Conservation (phyloP, 164 flowering plant genomes). For the Dillenia suffruticosa region DNA sequence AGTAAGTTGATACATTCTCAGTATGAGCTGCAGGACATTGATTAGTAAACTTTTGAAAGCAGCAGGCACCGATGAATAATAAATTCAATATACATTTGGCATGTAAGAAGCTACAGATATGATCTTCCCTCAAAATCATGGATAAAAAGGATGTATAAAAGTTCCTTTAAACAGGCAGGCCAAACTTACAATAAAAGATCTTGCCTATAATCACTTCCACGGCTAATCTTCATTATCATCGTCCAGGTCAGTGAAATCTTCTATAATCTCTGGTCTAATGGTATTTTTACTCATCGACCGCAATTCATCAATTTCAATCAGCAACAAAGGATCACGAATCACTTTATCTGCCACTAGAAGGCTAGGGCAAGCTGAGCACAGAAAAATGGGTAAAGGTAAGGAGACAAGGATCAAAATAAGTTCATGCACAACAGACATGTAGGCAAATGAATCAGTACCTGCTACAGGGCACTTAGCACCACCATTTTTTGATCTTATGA, state of each 20-base stretch:
- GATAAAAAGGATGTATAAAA: too few relatives aligned
- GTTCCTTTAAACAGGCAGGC: too few relatives aligned
- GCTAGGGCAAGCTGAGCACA: slow-evolving; percentile 67
- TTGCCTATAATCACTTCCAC: too few relatives aligned
- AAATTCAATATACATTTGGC: too few relatives aligned
- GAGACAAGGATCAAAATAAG: background rate
- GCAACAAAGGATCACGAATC: slow-evolving; percentile 60
- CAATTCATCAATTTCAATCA: slow-evolving; percentile 71
- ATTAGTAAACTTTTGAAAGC: too few relatives aligned
- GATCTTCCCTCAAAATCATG: too few relatives aligned
- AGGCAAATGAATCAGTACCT: slow-evolving; percentile 37
- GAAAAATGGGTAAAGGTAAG: background rate
- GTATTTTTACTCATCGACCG: slow-evolving; percentile 41
- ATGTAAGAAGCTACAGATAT: too few relatives aligned
- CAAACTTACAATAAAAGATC: too few relatives aligned
- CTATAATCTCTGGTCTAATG: slow-evolving; percentile 30
- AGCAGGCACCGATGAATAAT: too few relatives aligned
- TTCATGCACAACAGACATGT: background rate
- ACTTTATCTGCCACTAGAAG: slow-evolving; percentile 41
- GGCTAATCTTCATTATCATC: slow-evolving; percentile 26
- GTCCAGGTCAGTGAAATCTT: slow-evolving; percentile 70
- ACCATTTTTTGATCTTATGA: slow-evolving; percentile 35
- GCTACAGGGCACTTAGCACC: slow-evolving; percentile 58
- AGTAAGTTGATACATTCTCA: too few relatives aligned
- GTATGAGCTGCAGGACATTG: too few relatives aligned